These are phyloP conservation scores for Leptographium galeiforme DNA, from an alignment of 2,329 filamentous ascomycete species.

Conservation along the genomic window DNA sequence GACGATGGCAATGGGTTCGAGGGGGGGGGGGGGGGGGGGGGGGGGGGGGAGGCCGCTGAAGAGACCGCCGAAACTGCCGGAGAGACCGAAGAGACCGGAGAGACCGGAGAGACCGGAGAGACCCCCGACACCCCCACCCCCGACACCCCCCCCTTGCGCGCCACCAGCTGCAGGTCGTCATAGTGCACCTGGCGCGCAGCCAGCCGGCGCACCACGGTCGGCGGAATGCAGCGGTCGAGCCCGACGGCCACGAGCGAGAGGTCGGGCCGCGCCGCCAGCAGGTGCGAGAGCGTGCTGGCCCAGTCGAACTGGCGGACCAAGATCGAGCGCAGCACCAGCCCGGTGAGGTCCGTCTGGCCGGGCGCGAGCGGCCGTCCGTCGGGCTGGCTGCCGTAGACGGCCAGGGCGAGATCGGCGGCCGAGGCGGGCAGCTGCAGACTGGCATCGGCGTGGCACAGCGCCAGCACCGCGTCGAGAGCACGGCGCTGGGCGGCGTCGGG, in stretches of 20 bases:
- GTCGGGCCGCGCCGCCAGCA: slow-evolving; percentile 3
- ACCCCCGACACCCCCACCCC: too few species aligned
- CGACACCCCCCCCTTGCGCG: too few species aligned
- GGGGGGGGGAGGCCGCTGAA: too few species aligned
- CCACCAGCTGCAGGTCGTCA: slow-evolving; percentile 13
- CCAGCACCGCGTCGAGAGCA: neutral
- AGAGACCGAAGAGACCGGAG: too few species aligned
- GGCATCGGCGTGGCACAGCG: neutral
- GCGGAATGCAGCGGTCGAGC: slow-evolving; percentile 21
- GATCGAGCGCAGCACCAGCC: slow-evolving; percentile 19
- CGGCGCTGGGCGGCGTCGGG: neutral
- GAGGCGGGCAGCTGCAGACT: slow-evolving; percentile 17
- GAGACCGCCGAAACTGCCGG: too few species aligned
- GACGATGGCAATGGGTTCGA: slow-evolving; percentile 21
- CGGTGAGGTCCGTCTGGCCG: slow-evolving; percentile 14
- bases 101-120: too few species aligned
- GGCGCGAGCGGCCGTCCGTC: slow-evolving; percentile 6
- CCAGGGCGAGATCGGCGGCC: slow-evolving; percentile 14
- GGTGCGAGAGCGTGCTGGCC: slow-evolving; percentile 17
- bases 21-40: too few species aligned
- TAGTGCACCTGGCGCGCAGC: slow-evolving; percentile 8
- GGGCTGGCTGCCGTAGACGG: slow-evolving; percentile 10
- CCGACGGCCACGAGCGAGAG: slow-evolving; percentile 21
- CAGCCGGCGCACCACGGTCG: slow-evolving; percentile 1
- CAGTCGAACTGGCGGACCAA: slow-evolving; percentile 21